Evolutionary conservation across 2,329 filamentous ascomycete genomes (phyloP).

Genomic region (Penicillium sp.): DNA sequence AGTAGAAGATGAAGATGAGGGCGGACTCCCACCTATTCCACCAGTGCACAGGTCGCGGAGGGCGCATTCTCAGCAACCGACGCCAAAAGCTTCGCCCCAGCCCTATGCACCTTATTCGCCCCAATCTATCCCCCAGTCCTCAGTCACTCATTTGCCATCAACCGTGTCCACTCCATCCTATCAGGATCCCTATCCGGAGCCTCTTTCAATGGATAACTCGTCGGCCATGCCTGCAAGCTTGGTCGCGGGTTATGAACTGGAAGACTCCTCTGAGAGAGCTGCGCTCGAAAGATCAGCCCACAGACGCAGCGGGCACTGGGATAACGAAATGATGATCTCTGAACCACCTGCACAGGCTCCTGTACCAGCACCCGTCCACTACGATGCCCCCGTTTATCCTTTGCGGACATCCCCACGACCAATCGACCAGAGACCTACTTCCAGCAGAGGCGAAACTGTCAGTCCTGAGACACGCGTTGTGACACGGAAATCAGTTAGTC

Average conservation of each 20-base stretch:
- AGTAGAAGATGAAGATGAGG: slow-evolving; percentile 48
- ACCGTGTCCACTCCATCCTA: slow-evolving; percentile 1
- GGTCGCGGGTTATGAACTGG: slow-evolving; percentile 42
- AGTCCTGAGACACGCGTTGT: slow-evolving; percentile 41
- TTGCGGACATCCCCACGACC: slow-evolving; percentile 31
- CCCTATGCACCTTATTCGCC: slow-evolving; percentile 25
- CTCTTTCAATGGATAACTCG: slow-evolving; percentile 21
- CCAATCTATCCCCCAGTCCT: slow-evolving; percentile 18
- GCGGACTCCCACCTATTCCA: slow-evolving; percentile 38
- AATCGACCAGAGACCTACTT: slow-evolving; percentile 26
- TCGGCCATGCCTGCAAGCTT: slow-evolving; percentile 42
- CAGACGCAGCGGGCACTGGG: slow-evolving; percentile 28
- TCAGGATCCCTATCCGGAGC: neutral
- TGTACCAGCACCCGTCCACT: slow-evolving; percentile 12
- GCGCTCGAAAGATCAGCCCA: slow-evolving; percentile 30
- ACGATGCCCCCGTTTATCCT: slow-evolving; percentile 29
- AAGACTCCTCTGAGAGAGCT: slow-evolving; percentile 31
- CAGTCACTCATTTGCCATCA: neutral
- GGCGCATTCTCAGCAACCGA: slow-evolving; percentile 25
- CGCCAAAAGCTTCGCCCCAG: slow-evolving; percentile 30
- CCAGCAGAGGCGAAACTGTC: slow-evolving; percentile 33
- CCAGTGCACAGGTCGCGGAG: slow-evolving; percentile 37
- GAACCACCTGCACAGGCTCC: slow-evolving; percentile 23
- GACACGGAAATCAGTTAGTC: slow-evolving; percentile 59
- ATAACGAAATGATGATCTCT: slow-evolving; percentile 29